Base-by-base conservation (phyloP, 139 green algal genomes). In the Tetraselmis chui region DNA sequence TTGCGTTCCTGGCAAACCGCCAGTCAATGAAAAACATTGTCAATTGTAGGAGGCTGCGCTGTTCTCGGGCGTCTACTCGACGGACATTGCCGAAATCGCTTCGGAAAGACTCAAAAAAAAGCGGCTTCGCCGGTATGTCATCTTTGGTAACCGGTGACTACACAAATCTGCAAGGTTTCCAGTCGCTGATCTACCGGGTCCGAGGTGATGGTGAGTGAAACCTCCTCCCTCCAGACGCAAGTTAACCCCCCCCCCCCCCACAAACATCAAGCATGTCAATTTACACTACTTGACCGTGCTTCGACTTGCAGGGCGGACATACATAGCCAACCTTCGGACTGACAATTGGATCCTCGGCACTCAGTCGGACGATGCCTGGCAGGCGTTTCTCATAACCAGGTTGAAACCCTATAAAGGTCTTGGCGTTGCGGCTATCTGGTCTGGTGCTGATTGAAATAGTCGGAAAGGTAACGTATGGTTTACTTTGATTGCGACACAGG, bases 321-420 rank as follows among this genome's bases (percentile, higher is more conserved):
- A 92, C 85, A 86, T 92, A 78, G 89, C 86, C 75, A 91, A 81
- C 79, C 31, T 92, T 1, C 84, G 88, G 27, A 89, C 84, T 24
- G 88, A 91, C 2, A 92, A 92, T 85, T 92, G 89, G 89, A 59
- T 92, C 0, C 81, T 89, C 0, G 89, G 88, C 29, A 76, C 81
- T 30, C 32, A 58, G 0, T 87, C 87, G 1, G 45, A 91, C 23
- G 89, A 92, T 31, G 83, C 89, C n/a, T 92, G 88, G 88, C 89
- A 92, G 45, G 88, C 89, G 59, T 91, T 92, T 77, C 81, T 92
- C 11, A 87, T 92, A 85, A 84, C 86, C 1, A 85, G 86, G 88
- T 88, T 67, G n/a, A 76, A 2, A 59, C 32, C 30, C 29, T 0
- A 18, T 1, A 0, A 45, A 30, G 1, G n/a, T 30, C 1, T 11